Conservation (phyloP, 116 monocot species). For the Iris pallida region DNA sequence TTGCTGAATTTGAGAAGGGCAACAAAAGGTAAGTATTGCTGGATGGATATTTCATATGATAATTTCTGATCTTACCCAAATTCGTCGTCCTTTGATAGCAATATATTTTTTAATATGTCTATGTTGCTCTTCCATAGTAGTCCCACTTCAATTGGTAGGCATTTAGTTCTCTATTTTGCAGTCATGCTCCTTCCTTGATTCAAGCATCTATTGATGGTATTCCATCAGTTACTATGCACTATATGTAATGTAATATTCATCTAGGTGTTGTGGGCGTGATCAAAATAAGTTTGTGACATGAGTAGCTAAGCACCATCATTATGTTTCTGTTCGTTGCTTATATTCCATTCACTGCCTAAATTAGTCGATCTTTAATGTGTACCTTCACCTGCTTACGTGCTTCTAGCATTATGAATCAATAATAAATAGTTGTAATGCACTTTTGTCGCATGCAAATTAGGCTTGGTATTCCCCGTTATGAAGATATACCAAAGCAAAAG, state of each 20-base stretch:
- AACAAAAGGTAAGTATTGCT: constrained; percentile 72
- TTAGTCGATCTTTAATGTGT: no score
- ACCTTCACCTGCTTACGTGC: no score
- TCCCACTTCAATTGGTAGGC: background rate
- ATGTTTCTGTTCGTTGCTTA: no score
- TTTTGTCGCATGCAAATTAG: constrained; percentile 22
- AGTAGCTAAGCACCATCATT: no score
- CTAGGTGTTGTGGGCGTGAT: no score
- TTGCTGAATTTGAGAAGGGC: constrained; percentile 82
- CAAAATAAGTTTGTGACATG: no score
- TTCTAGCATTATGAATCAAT: no score
- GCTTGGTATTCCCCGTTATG: constrained; percentile 70
- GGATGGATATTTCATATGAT: background rate
- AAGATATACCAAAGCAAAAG: constrained; percentile 85
- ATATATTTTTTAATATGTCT: background rate
- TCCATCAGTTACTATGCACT: no score
- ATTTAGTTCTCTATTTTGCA: background rate
- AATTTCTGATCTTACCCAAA: background rate
- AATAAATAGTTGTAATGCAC: no score
- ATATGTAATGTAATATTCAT: no score
- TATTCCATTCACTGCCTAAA: no score
- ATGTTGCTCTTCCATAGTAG: background rate
- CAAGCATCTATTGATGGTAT: background rate
- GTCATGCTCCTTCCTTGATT: background rate
- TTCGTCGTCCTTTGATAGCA: background rate